Evolutionary conservation across 2,329 filamentous ascomycete genomes (phyloP).

Genomic region (Fusarium phyllophilum): DNA sequence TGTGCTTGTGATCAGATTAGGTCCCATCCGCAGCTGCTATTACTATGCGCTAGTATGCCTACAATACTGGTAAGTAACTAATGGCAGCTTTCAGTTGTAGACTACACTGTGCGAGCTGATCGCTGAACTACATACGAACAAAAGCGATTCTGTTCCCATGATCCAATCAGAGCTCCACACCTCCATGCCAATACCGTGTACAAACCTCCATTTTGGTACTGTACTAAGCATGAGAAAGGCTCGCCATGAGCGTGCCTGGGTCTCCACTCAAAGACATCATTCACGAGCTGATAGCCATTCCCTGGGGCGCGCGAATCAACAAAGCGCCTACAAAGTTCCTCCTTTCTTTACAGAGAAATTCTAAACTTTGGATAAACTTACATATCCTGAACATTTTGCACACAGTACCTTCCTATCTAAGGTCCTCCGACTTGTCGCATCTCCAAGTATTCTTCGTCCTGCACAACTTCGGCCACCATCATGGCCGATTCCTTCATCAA

Average conservation of each 20-base stretch:
- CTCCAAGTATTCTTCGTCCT: background rate
- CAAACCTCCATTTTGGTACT: background rate
- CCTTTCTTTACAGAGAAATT: background rate
- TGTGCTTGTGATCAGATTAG: background rate
- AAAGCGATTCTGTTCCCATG: background rate
- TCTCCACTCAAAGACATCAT: slow-evolving; percentile 2
- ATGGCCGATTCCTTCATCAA: slow-evolving; percentile 58
- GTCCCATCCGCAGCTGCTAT: background rate
- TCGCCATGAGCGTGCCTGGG: background rate
- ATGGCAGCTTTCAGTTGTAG: background rate
- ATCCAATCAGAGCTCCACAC: background rate
- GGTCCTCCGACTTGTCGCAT: background rate
- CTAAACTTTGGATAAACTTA: background rate
- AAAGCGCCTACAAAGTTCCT: background rate
- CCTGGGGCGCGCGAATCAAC: background rate
- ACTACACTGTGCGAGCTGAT: background rate
- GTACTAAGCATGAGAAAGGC: background rate
- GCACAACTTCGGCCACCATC: slow-evolving; percentile 34
- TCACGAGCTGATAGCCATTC: slow-evolving; percentile 10
- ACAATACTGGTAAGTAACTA: background rate
- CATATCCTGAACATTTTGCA: background rate
- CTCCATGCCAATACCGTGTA: background rate
- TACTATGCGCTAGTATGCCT: too few species aligned
- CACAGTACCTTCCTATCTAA: background rate
- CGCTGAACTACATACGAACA: background rate